Evolutionary conservation across 2,329 filamentous ascomycete genomes (phyloP), one percentile per base, ranked within the genome.

Genomic region (Nothophaeocryptopus gaeumannii): DNA sequence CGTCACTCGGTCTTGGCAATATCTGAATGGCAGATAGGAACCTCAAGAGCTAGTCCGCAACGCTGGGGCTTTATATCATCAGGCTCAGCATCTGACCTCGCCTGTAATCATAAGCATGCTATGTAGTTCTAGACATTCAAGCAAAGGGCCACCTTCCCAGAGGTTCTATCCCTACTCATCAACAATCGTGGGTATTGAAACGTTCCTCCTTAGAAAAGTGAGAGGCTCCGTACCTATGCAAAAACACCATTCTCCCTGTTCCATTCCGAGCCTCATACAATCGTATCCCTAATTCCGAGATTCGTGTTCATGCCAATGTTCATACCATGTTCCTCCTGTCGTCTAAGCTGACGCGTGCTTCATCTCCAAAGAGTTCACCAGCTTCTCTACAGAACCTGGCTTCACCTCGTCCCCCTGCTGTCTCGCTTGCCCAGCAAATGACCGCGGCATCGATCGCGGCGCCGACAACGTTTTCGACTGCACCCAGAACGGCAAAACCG

Each of bases 401-500:
- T 59, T 83, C 80, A 5, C 84, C 86, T 43, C 70, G 68, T 8
- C 74, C 73, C 47, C 80, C 80, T 47, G 77, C 79, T 44, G 80
- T 86, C 79, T 99, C 93, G 63, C 89, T 96, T 20, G 88, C 90
- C 81, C 95, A 97, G 74, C 93, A 99, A 10, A 99, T 85, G 16
- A 97, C 81, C 32, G 89, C 89, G 43, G 67, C 68, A 50, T 70
- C 68, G 41, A 70, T 55, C 7, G 69, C 65, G 10, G 62, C 67
- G 2, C 66, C 66, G 2, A 70, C 63, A 3, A 70, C 66, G 36
- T 68, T 69, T 58, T 70, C 68, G n/a, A 69, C 61, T 5, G 67
- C 67, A 12, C 68, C 68, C n/a, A 99, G 76, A 1, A 97, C 85
- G 5, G 89, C 90, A 84, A 93, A 99, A 7, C 93, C 93, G 60